These are phyloP conservation scores for Nitzschia sp. DNA, from an alignment of 108 stramenopile genomes.

Conservation along the genomic window DNA sequence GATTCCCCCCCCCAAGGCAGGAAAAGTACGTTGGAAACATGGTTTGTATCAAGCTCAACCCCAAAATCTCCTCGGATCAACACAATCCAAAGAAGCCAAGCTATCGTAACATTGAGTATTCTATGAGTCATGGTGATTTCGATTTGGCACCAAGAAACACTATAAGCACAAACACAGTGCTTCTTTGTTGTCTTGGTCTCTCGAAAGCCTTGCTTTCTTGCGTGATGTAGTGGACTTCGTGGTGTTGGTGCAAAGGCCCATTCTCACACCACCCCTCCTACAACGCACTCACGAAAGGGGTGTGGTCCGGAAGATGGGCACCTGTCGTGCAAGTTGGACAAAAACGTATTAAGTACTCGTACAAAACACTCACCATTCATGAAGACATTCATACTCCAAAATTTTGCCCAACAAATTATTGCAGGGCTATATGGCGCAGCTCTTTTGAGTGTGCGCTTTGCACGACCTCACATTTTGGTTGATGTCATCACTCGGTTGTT, in stretches of 20 bases:
- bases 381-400: background rate
- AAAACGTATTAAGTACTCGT: background rate
- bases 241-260: too few species aligned
- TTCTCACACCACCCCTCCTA: too few species aligned
- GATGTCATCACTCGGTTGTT: background rate
- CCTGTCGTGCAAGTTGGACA: background rate
- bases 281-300: too few species aligned
- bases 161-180: too few species aligned
- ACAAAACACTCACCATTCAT: background rate
- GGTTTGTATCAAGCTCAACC: background rate
- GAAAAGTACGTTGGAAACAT: conserved; percentile 2
- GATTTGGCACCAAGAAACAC: too few species aligned
- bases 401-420: background rate
- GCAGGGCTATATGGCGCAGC: background rate
- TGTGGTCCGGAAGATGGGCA: background rate
- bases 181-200: too few species aligned
- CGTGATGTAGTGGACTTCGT: too few species aligned
- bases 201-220: too few species aligned
- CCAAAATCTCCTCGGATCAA: background rate
- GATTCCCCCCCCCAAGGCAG: too few species aligned
- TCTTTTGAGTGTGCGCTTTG: background rate
- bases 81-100: background rate
- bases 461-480: background rate
- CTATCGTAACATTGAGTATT: background rate
- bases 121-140: background rate